phyloP scores from a whole-genome alignment of 495 filamentous ascomycete species.

The Daldinia decipiens region DNA sequence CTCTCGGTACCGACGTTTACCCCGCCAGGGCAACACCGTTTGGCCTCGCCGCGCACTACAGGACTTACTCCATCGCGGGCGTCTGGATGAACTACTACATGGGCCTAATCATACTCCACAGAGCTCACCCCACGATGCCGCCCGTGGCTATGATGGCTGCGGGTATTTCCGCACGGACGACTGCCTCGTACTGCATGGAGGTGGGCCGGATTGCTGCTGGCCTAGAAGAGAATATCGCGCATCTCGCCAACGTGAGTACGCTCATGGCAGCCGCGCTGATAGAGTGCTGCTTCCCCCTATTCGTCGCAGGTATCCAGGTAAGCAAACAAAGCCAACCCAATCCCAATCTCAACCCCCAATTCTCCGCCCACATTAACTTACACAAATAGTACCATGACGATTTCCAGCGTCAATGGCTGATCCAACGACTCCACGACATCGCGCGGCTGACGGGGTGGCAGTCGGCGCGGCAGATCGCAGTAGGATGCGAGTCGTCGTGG shows the following conservation, averaged over 20 bases:
- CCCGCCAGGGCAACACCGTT: constrained; percentile 70
- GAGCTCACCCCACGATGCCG: constrained; percentile 88
- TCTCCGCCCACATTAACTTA: neutral
- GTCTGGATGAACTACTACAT: constrained; percentile 88
- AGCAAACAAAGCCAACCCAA: constrained; percentile 19
- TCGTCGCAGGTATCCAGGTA: constrained; percentile 82
- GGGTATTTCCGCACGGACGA: constrained; percentile 73
- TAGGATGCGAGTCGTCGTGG: constrained; percentile 88
- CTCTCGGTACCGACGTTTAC: constrained; percentile 79
- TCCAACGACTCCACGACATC: constrained; percentile 77
- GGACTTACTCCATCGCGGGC: constrained; percentile 84
- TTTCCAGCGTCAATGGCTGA: constrained; percentile 78
- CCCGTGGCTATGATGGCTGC: constrained; percentile 89
- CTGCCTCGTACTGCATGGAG: constrained; percentile 72
- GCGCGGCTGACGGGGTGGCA: constrained; percentile 88
- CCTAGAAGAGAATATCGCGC: constrained; percentile 71
- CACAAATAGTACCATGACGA: constrained; percentile 72
- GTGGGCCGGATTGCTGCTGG: constrained; percentile 86
- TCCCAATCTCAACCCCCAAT: neutral
- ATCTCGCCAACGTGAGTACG: constrained; percentile 73
- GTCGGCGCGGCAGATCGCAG: constrained; percentile 77
- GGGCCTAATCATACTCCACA: constrained; percentile 77
- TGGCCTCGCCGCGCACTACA: constrained; percentile 82
- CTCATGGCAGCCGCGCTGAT: constrained; percentile 82
- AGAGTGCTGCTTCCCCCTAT: constrained; percentile 80